A percentile compares a stretch with the other conserved stretches of the same genome.
Evolutionary conservation across 495 filamentous ascomycete genomes (phyloP).

Genomic region (Hypomontagnella monticulosa): DNA sequence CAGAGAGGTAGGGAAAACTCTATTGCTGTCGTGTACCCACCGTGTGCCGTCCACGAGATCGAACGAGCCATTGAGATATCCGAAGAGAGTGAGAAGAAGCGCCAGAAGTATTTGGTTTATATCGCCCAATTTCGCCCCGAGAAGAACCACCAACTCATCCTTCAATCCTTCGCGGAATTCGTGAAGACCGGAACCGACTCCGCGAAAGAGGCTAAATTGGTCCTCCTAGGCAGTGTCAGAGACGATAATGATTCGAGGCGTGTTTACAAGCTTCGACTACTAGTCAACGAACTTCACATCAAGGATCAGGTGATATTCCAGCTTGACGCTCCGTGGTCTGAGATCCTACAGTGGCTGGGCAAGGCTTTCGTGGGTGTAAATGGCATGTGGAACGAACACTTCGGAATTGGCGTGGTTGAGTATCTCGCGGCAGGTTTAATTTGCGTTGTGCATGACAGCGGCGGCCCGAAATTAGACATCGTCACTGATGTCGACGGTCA

Average conservation of each 20-base stretch:
- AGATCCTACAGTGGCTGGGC: slow-evolving; percentile 80
- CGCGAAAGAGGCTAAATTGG: slow-evolving; percentile 68
- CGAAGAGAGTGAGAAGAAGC: slow-evolving; percentile 68
- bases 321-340: slow-evolving; percentile 86
- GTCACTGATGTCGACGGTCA: slow-evolving; percentile 80
- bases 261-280: slow-evolving; percentile 88
- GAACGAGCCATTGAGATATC: slow-evolving; percentile 74
- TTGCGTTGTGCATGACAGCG: slow-evolving; percentile 88
- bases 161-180: slow-evolving; percentile 84
- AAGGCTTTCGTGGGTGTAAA: slow-evolving; percentile 86
- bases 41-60: slow-evolving; percentile 86
- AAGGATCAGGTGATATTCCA: slow-evolving; percentile 85
- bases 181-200: slow-evolving; percentile 53
- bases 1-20: slow-evolving; percentile 52
- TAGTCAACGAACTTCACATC: slow-evolving; percentile 87
- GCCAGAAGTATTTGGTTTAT: slow-evolving; percentile 80
- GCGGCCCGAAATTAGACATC: slow-evolving; percentile 92
- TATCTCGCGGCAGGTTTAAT: slow-evolving; percentile 96
- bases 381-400: slow-evolving; percentile 99
- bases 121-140: slow-evolving; percentile 98
- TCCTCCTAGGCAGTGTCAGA: slow-evolving; percentile 88
- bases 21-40: slow-evolving; percentile 84
- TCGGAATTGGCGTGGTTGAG: slow-evolving; percentile 97
- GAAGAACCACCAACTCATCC: slow-evolving; percentile 89
- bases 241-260: slow-evolving; percentile 83